Conservation (phyloP, 2,329 filamentous ascomycete genomes). For the Fusarium lyarnte region DNA sequence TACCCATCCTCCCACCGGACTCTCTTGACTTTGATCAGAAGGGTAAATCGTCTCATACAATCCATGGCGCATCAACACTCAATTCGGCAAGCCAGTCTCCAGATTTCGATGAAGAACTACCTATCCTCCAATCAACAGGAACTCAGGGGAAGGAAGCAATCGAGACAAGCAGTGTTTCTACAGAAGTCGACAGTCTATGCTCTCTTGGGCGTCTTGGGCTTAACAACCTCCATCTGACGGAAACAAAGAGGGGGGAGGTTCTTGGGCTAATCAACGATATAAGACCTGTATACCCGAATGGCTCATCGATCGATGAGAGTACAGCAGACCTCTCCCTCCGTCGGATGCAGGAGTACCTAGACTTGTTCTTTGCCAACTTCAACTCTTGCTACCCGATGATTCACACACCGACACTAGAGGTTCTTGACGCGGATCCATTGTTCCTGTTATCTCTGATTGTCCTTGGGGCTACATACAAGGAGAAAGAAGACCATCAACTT, state of each 20-base stretch:
- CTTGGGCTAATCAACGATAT: background rate
- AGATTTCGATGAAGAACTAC: fast-evolving
- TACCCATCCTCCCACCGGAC: fast-evolving
- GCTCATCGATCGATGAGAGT: fast-evolving
- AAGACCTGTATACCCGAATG: background rate
- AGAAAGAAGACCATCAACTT: background rate
- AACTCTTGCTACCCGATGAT: background rate
- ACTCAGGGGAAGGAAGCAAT: fast-evolving
- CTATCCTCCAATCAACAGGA: fast-evolving
- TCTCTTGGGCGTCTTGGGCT: background rate
- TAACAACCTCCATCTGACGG: background rate
- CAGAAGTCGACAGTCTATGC: background rate
- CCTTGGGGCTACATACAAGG: background rate
- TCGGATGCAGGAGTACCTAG: background rate
- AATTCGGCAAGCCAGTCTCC: background rate
- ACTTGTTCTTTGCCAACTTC: background rate
- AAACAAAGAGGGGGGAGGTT: background rate
- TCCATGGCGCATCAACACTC: fast-evolving
- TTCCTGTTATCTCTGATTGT: background rate
- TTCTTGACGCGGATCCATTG: background rate
- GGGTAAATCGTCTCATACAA: background rate
- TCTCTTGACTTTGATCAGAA: background rate
- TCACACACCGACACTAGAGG: background rate
- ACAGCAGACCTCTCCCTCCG: background rate
- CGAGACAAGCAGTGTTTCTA: fast-evolving